Evolutionary conservation across 2,329 filamentous ascomycete species (phyloP).

Genomic region (Elsinoe fawcettii): DNA sequence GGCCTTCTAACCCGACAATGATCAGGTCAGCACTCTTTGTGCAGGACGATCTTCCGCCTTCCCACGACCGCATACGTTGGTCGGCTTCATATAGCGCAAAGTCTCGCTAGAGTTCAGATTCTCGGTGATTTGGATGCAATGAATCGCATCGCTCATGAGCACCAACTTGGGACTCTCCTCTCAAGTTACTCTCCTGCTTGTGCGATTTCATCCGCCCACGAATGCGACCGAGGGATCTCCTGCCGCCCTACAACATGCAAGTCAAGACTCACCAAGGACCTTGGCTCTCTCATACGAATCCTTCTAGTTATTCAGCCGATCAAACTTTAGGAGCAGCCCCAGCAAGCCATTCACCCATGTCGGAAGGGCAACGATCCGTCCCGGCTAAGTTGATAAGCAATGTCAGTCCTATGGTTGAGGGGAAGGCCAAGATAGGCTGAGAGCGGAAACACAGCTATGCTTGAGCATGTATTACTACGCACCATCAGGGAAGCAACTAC

Average conservation of each 20-base stretch:
- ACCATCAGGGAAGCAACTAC: not conserved
- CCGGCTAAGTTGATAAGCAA: not conserved
- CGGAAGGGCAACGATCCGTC: not conserved
- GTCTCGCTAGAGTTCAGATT: too few species aligned
- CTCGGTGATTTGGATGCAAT: too few species aligned
- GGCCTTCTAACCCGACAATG: not conserved
- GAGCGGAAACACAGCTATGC: not conserved
- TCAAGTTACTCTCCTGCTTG: too few species aligned
- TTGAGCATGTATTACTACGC: not conserved
- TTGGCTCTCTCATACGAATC: not conserved
- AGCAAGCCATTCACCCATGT: not conserved
- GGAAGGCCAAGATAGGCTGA: not conserved
- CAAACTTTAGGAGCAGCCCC: not conserved
- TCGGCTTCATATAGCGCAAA: too few species aligned
- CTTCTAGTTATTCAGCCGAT: not conserved
- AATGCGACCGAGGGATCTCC: not conserved
- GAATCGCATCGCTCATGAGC: too few species aligned
- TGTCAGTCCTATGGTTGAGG: not conserved
- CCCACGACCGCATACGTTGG: too few species aligned
- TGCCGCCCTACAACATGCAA: not conserved
- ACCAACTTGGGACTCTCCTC: too few species aligned
- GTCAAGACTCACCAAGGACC: not conserved
- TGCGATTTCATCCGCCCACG: not conserved
- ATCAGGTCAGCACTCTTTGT: not conserved
- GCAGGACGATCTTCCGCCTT: too few species aligned